Percentiles rank a stretch among this genome's conserved stretches.
These are phyloP conservation scores for Fusarium tanahbumbuense DNA, from an alignment of 2,329 filamentous ascomycete genomes.

Conservation along the genomic window DNA sequence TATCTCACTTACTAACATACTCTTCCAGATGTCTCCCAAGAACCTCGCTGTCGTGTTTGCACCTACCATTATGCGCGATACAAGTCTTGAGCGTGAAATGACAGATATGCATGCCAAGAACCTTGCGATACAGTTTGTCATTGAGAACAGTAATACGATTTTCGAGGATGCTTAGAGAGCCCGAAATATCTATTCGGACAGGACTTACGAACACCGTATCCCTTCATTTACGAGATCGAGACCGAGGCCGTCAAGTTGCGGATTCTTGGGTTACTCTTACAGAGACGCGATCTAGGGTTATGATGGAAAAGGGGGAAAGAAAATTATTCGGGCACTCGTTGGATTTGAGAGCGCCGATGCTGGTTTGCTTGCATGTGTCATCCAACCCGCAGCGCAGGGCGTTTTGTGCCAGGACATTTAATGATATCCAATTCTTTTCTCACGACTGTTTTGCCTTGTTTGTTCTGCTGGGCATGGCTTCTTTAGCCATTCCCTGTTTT, in stretches of 20 bases:
- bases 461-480: slow-evolving; percentile 3
- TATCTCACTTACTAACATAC: slow-evolving; percentile 24
- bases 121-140: slow-evolving; percentile 88
- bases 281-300: slow-evolving; percentile 28
- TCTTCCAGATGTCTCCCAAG: slow-evolving; percentile 85
- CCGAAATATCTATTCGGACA: slow-evolving; percentile 15
- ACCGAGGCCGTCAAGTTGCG: slow-evolving; percentile 20
- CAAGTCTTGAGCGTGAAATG: slow-evolving; percentile 92
- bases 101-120: slow-evolving; percentile 96
- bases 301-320: slow-evolving; percentile 7
- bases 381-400: slow-evolving; percentile 38
- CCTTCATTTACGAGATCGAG: slow-evolving; percentile 8
- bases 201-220: slow-evolving; percentile 18
- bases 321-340: slow-evolving; percentile 38
- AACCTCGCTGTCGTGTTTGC: slow-evolving; percentile 98
- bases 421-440: slow-evolving; percentile 49
- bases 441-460: slow-evolving; percentile 19
- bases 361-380: slow-evolving; percentile 38
- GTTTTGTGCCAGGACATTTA: slow-evolving; percentile 49
- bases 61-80: slow-evolving; percentile 94
- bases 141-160: slow-evolving; percentile 87
- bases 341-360: slow-evolving; percentile 34
- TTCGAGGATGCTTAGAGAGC: slow-evolving; percentile 66
- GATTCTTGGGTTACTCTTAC: slow-evolving; percentile 25
- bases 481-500: slow-evolving; percentile 14